Conservation (phyloP, 495 filamentous ascomycete species). For the Pyrenopolyporus hunteri region DNA sequence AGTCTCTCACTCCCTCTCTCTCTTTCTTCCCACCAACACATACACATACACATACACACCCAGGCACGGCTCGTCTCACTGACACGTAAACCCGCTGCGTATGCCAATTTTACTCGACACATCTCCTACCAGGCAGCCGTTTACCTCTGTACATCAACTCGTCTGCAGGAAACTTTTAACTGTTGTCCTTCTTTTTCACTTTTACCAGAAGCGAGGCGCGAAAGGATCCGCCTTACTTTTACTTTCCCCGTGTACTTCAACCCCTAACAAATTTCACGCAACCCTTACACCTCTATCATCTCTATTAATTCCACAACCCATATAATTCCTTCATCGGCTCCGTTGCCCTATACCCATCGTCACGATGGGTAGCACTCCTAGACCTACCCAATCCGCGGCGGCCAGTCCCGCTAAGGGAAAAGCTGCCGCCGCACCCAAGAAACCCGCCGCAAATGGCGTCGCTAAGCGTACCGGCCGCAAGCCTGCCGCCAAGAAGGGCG, state of each 20-base stretch:
- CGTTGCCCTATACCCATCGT: constrained; percentile 3
- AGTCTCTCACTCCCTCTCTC: background rate
- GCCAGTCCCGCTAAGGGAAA: constrained; percentile 44
- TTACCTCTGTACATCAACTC: background rate
- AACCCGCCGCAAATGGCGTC: constrained; percentile 30
- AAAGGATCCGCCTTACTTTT: background rate
- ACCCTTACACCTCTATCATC: constrained; percentile 1
- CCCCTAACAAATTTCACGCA: constrained; percentile 23
- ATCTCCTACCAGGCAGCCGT: background rate
- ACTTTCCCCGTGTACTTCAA: constrained; percentile 19
- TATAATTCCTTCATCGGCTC: background rate
- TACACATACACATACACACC: background rate
- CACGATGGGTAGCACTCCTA: constrained; percentile 42
- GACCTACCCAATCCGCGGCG: constrained; percentile 40
- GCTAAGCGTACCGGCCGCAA: constrained; percentile 42
- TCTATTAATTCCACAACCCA: background rate
- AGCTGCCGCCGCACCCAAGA: constrained; percentile 24
- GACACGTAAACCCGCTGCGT: constrained; percentile 6
- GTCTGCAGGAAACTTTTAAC: background rate
- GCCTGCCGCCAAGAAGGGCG: constrained; percentile 40
- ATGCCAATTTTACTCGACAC: background rate
- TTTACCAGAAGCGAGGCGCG: background rate
- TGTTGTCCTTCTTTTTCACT: background rate
- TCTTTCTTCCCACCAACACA: constrained; percentile 2
- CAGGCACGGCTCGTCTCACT: background rate